Evolutionary conservation across 352 stramenopile genomes (phyloP).

Genomic region (Pythium rhizo-oryzae): DNA sequence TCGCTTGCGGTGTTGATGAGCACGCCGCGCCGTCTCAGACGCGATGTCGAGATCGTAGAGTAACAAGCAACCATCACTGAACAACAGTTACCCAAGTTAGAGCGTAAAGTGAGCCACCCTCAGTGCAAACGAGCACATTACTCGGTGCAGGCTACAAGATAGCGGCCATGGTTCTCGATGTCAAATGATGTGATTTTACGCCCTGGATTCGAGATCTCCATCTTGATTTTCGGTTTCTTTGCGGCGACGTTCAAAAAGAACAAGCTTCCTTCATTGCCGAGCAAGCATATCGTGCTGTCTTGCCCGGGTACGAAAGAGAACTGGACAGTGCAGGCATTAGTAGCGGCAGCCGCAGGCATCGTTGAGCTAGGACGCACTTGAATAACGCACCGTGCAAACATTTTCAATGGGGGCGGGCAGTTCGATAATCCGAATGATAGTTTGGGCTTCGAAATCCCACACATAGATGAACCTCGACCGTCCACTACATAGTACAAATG

Average conservation of each 20-base stretch:
- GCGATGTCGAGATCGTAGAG: constrained; percentile 85
- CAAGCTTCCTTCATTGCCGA: constrained; percentile 65
- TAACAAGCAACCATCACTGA: constrained; percentile 76
- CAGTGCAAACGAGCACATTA: constrained; percentile 27
- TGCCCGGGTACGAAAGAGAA: constrained; percentile 69
- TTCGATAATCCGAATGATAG: constrained; percentile 86
- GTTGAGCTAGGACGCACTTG: no score
- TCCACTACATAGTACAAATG: constrained; percentile 38
- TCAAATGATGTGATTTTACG: constrained; percentile 62
- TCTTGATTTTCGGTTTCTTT: constrained; percentile 69
- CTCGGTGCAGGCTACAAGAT: constrained; percentile 69
- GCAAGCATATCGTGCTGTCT: constrained; percentile 60
- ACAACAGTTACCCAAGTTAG: constrained; percentile 3
- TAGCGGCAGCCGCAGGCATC: no score
- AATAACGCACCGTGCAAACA: constrained; percentile 52
- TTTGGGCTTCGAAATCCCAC: constrained; percentile 85
- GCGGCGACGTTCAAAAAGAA: constrained; percentile 77
- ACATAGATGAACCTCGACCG: constrained; percentile 81
- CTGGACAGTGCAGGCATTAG: constrained; percentile 27
- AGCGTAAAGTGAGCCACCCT: not conserved
- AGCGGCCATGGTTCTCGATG: constrained; percentile 71
- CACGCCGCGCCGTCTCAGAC: constrained; percentile 51
- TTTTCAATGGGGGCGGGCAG: constrained; percentile 70
- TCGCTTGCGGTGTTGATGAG: constrained; percentile 40
- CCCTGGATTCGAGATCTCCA: constrained; percentile 65